phyloP scores from a whole-genome alignment of 228 moss, liverwort and hornwort species.

The Sphagnum magellanicum region DNA sequence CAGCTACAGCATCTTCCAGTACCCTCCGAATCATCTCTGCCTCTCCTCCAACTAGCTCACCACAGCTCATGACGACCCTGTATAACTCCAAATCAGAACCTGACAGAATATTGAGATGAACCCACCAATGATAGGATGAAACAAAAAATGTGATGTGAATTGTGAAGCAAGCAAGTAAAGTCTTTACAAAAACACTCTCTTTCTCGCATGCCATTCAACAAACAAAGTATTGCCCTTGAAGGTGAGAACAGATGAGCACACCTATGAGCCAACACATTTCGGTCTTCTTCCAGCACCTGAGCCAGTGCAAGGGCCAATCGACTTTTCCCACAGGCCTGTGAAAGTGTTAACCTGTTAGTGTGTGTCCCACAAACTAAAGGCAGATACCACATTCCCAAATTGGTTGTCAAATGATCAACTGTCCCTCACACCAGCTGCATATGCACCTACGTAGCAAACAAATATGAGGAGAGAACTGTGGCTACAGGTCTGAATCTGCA shows the following conservation, averaged over 20 bases:
- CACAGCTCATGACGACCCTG: conserved; percentile 80
- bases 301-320: conserved; percentile 77
- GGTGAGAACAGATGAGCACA: conserved; percentile 7
- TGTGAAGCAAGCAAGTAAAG: too few relatives aligned
- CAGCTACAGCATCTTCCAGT: conserved; percentile 59
- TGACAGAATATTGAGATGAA: too few relatives aligned
- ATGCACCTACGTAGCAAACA: too few relatives aligned
- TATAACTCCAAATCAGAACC: background rate
- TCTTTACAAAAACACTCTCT: too few relatives aligned
- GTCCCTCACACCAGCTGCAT: too few relatives aligned
- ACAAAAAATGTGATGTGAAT: too few relatives aligned
- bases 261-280: conserved; percentile 72
- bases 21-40: conserved; percentile 54
- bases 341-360: conserved; percentile 1
- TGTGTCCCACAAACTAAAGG: background rate
- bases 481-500: too few relatives aligned
- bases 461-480: too few relatives aligned
- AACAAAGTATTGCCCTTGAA: background rate
- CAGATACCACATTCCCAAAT: too few relatives aligned
- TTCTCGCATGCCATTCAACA: too few relatives aligned
- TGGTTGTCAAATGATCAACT: too few relatives aligned
- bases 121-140: too few relatives aligned
- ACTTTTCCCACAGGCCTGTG: conserved; percentile 90
- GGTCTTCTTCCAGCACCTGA: conserved; percentile 69
- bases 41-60: conserved; percentile 89